Evolutionary conservation across 1,284 basidiomycete genomes (phyloP).

Genomic region (Phenoliferia sp.): DNA sequence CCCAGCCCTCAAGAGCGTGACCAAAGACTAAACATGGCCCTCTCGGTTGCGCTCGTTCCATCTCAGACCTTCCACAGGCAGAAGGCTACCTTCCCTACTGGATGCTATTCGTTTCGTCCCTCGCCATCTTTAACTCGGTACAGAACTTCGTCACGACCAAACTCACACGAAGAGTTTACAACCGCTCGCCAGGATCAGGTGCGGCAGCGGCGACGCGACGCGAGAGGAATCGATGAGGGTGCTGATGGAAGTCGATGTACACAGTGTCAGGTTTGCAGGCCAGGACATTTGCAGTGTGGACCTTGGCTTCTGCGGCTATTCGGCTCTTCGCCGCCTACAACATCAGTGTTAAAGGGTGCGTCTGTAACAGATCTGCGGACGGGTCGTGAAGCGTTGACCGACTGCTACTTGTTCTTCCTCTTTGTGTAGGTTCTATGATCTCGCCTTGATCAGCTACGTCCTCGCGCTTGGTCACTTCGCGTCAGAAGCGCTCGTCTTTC

Average conservation of each 20-base stretch:
- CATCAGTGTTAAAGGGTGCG: conserved; percentile 70
- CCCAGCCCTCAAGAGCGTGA: no score
- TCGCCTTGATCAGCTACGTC: conserved; percentile 79
- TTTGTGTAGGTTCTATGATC: conserved; percentile 70
- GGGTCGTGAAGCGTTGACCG: no score
- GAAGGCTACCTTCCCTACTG: conserved; percentile 61
- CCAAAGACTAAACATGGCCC: no score
- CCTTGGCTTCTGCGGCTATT: conserved; percentile 71
- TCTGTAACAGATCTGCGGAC: no score
- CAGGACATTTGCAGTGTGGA: conserved; percentile 84
- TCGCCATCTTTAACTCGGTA: conserved; percentile 74
- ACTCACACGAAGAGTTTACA: conserved; percentile 72
- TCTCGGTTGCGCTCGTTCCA: no score
- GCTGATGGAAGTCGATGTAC: background rate
- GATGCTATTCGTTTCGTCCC: conserved; percentile 70
- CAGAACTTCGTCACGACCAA: conserved; percentile 76
- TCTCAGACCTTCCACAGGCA: conserved; percentile 8
- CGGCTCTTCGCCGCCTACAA: conserved; percentile 82
- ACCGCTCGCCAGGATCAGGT: conserved; percentile 52
- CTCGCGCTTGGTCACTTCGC: conserved; percentile 86
- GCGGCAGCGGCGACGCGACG: background rate
- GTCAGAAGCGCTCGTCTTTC: conserved; percentile 78
- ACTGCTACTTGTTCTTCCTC: conserved; percentile 2
- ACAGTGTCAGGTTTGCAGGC: conserved; percentile 73
- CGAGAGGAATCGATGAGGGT: no score